These are phyloP conservation scores for Vitis hybrid DNA, from an alignment of 177 flowering plant genomes.

Conservation along the genomic window DNA sequence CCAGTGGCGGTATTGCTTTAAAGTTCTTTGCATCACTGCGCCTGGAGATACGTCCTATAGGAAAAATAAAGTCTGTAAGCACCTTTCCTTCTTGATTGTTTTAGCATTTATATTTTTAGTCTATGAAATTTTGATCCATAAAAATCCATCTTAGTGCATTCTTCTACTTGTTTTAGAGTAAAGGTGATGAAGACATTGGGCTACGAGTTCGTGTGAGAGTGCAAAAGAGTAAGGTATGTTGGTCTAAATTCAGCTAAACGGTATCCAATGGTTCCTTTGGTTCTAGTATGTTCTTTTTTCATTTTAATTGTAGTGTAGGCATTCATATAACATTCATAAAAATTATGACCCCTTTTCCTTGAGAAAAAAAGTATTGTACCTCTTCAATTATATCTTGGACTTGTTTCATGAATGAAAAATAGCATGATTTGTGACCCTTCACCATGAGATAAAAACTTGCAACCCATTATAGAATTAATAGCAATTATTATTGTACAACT, in stretches of 20 bases:
- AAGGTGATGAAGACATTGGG: slow-evolving; percentile 98
- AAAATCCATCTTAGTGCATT: neutral
- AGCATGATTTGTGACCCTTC: too few relatives aligned
- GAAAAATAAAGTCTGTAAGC: slow-evolving; percentile 98
- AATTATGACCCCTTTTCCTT: too few relatives aligned
- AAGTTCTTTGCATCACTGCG: slow-evolving; percentile 98
- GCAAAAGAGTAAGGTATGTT: slow-evolving; percentile 92
- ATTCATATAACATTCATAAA: too few relatives aligned
- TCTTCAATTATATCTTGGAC: too few relatives aligned
- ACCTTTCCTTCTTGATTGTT: slow-evolving; percentile 7
- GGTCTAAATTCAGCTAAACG: neutral
- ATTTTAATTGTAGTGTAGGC: too few relatives aligned
- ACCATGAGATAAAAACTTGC: too few relatives aligned
- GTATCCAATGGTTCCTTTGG: too few relatives aligned
- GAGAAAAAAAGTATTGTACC: too few relatives aligned
- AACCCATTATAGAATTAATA: too few relatives aligned
- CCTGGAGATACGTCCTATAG: slow-evolving; percentile 88
- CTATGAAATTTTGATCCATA: neutral
- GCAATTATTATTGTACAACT: too few relatives aligned
- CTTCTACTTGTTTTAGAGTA: slow-evolving; percentile 41
- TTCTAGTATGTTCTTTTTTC: too few relatives aligned
- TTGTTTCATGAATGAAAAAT: too few relatives aligned
- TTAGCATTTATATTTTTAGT: neutral
- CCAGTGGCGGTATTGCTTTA: slow-evolving; percentile 98
- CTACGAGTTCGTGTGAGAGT: slow-evolving; percentile 91